phyloP scores from a whole-genome alignment of 2,329 filamentous ascomycete genomes.

The Colletotrichum viniferum region DNA sequence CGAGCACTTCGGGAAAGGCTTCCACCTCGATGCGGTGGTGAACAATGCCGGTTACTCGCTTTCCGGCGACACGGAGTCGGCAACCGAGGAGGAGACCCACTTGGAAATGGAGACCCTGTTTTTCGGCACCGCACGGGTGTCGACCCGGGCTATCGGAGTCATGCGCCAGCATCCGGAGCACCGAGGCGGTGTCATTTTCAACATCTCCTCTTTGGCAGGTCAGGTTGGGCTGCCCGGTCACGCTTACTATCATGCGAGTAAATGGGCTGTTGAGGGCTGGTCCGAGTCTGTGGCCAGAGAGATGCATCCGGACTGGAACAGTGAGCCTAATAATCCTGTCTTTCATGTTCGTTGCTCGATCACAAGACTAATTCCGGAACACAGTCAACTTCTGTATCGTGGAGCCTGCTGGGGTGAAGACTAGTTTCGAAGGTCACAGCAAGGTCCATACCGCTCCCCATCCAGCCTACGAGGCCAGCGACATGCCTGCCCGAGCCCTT shows the following conservation, averaged over 20 bases:
- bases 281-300: slow-evolving; percentile 25
- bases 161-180: slow-evolving; percentile 35
- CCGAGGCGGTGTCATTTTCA: slow-evolving; percentile 27
- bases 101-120: slow-evolving; percentile 46
- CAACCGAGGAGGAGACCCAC: slow-evolving; percentile 25
- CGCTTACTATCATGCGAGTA: slow-evolving; percentile 27
- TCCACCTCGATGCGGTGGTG: slow-evolving; percentile 35
- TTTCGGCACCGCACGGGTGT: slow-evolving; percentile 44
- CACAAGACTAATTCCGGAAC: slow-evolving; percentile 29
- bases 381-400: slow-evolving; percentile 39
- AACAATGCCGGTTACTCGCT: slow-evolving; percentile 36
- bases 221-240: slow-evolving; percentile 23
- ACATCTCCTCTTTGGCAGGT: slow-evolving; percentile 25
- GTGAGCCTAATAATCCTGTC: not conserved
- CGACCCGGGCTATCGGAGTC: slow-evolving; percentile 38
- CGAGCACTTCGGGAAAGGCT: slow-evolving; percentile 32
- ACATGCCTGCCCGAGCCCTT: slow-evolving; percentile 36
- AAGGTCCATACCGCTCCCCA: slow-evolving; percentile 32
- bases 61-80: slow-evolving; percentile 33
- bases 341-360: not conserved
- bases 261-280: slow-evolving; percentile 29
- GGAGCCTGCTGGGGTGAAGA: slow-evolving; percentile 45
- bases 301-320: slow-evolving; percentile 26
- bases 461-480: slow-evolving; percentile 37
- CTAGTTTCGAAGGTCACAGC: slow-evolving; percentile 33